phyloP scores from a whole-genome alignment of 2,329 filamentous ascomycete species.

The Escovopsis sp. region DNA sequence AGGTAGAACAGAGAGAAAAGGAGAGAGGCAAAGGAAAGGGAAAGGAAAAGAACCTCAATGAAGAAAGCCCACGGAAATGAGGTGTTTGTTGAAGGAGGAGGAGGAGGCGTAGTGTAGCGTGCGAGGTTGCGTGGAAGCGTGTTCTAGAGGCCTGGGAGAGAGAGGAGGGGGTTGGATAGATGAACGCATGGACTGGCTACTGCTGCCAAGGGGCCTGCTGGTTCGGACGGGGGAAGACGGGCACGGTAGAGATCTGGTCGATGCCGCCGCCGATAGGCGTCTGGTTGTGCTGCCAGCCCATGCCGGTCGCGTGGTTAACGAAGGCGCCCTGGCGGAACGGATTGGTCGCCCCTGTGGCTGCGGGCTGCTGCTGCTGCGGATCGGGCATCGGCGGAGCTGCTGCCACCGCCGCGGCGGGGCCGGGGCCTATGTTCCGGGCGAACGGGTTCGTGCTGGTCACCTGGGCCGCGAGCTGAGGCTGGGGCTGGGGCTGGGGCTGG shows the following conservation, averaged over 20 bases:
- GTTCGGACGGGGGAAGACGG: slow-evolving; percentile 71
- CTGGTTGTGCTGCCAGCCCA: slow-evolving; percentile 72
- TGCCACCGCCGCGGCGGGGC: no score
- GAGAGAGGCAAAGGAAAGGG: neutral
- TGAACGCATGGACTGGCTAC: no score
- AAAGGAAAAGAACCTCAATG: neutral
- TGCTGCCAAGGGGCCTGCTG: slow-evolving; percentile 48
- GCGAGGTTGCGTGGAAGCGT: no score
- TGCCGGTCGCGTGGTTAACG: slow-evolving; percentile 73
- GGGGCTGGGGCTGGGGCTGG: slow-evolving; percentile 9
- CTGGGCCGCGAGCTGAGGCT: slow-evolving; percentile 31
- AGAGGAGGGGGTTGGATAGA: no score
- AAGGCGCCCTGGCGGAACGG: slow-evolving; percentile 87
- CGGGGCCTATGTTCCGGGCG: slow-evolving; percentile 25
- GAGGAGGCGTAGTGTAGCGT: no score
- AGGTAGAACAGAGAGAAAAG: no score
- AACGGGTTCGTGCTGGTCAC: slow-evolving; percentile 46
- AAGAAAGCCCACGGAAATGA: neutral
- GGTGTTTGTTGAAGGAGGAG: no score
- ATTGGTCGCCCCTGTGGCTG: slow-evolving; percentile 71
- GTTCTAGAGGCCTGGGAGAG: no score
- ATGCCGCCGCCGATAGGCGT: slow-evolving; percentile 68
- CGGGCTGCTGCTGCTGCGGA: slow-evolving; percentile 25
- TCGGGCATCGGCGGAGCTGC: neutral
- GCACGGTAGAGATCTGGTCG: slow-evolving; percentile 63